These are phyloP conservation scores for Peronospora farinosa DNA, from an alignment of 352 stramenopile species.

Conservation along the genomic window DNA sequence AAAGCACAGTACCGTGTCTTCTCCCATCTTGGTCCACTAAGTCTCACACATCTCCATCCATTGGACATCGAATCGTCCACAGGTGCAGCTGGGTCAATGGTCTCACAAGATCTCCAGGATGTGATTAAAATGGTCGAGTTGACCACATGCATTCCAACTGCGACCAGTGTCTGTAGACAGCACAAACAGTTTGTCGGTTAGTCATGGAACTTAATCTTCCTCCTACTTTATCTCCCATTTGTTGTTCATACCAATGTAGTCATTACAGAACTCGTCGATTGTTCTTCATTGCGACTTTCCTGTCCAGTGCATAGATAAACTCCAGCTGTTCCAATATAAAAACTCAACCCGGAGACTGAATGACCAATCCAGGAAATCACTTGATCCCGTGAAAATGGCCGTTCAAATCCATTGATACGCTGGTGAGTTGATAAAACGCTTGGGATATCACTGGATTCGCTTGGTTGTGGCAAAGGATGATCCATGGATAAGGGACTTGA, in stretches of 20 bases:
- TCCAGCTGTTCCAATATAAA: constrained; percentile 43
- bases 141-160: constrained; percentile 45
- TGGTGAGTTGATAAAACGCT: constrained; percentile 30
- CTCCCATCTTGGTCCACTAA: constrained; percentile 66
- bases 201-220: not conserved
- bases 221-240: not conserved
- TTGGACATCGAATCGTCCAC: constrained; percentile 25
- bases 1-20: constrained; percentile 77
- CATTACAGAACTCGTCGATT: constrained; percentile 10
- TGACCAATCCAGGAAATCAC: constrained; percentile 70
- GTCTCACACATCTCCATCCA: constrained; percentile 65
- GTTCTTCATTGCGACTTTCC: constrained; percentile 16
- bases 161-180: constrained; percentile 38
- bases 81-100: constrained; percentile 49
- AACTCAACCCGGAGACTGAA: constrained; percentile 49
- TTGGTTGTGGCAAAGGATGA: constrained; percentile 11
- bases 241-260: constrained; percentile 20
- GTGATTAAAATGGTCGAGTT: constrained; percentile 43
- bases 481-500: too few relatives aligned
- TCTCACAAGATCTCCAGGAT: constrained; percentile 68
- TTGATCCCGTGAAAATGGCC: constrained; percentile 71
- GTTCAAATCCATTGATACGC: constrained; percentile 64
- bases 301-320: constrained; percentile 22
- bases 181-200: constrained; percentile 1
- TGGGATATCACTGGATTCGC: constrained; percentile 4